These are phyloP conservation scores for Penicillium crustosum DNA, from an alignment of 2,329 filamentous ascomycete species.

Conservation along the genomic window DNA sequence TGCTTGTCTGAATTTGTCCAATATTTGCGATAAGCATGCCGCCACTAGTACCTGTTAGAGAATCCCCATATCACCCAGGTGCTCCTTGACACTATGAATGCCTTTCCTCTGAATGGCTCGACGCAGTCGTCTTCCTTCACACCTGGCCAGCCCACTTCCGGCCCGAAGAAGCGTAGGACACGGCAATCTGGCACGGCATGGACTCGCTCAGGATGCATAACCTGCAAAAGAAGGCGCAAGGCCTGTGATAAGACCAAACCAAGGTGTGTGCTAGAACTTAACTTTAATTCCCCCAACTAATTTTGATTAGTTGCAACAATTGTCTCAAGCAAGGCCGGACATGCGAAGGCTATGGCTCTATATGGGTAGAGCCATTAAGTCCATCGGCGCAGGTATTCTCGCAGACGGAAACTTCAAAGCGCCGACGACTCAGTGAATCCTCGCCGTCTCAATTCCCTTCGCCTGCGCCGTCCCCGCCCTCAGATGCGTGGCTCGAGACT, in stretches of 20 bases:
- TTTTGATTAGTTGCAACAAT: constrained; percentile 23
- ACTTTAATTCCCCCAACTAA: not conserved
- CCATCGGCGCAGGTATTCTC: constrained; percentile 34
- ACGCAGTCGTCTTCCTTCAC: not conserved
- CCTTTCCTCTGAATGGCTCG: constrained; percentile 13
- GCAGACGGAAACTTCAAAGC: constrained; percentile 20
- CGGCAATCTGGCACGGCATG: constrained; percentile 33
- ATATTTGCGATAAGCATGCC: constrained; percentile 10
- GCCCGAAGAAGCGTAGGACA: constrained; percentile 25
- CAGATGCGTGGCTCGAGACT: constrained; percentile 14
- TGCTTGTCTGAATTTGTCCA: constrained; percentile 5
- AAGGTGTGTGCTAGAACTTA: constrained; percentile 22
- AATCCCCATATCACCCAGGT: not conserved
- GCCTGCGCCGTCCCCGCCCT: constrained; percentile 14
- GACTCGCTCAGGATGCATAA: constrained; percentile 43
- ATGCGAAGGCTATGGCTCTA: constrained; percentile 41
- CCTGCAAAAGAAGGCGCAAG: constrained; percentile 41
- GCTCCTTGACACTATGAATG: constrained; percentile 13
- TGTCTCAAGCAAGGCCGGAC: constrained; percentile 35
- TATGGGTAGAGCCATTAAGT: constrained; percentile 38
- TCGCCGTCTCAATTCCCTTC: constrained; percentile 15
- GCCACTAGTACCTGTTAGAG: constrained; percentile 2
- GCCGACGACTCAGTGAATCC: constrained; percentile 22
- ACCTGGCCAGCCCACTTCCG: constrained; percentile 4
- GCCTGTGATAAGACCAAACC: constrained; percentile 42